phyloP scores from a whole-genome alignment of 78 protist species.

The Dictyostelium firmibasis region DNA sequence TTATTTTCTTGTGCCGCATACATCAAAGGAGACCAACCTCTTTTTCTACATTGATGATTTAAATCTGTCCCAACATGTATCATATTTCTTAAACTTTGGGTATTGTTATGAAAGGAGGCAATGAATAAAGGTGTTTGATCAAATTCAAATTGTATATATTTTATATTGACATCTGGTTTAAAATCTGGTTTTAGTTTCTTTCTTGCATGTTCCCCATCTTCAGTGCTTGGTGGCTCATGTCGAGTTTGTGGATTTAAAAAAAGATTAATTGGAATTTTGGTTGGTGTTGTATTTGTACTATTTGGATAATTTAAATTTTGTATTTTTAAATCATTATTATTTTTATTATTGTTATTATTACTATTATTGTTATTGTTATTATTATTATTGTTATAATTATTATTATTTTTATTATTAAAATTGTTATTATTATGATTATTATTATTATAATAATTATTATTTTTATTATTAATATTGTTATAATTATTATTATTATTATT shows the following conservation, averaged over 20 bases:
- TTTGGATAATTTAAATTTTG: background rate
- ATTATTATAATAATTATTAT: too few relatives aligned
- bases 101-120: constrained; percentile 55
- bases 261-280: background rate
- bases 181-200: background rate
- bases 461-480: too few relatives aligned
- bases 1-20: constrained; percentile 25
- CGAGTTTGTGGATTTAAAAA: background rate
- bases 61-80: background rate
- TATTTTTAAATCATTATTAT: too few relatives aligned
- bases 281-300: background rate
- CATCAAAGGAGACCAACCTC: constrained; percentile 71
- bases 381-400: too few relatives aligned
- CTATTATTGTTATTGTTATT: too few relatives aligned
- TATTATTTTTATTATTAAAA: too few relatives aligned
- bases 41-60: constrained; percentile 23
- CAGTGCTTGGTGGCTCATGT: background rate
- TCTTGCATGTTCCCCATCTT: background rate
- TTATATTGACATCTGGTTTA: background rate
- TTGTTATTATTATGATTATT: too few relatives aligned
- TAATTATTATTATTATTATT: background rate
- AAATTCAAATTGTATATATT: background rate
- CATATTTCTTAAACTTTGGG: constrained; percentile 25
- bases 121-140: constrained; percentile 36
- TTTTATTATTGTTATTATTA: too few relatives aligned